Evolutionary conservation across 768 basidiomycete genomes (phyloP).

Genomic region (Leccinum ochraceum): DNA sequence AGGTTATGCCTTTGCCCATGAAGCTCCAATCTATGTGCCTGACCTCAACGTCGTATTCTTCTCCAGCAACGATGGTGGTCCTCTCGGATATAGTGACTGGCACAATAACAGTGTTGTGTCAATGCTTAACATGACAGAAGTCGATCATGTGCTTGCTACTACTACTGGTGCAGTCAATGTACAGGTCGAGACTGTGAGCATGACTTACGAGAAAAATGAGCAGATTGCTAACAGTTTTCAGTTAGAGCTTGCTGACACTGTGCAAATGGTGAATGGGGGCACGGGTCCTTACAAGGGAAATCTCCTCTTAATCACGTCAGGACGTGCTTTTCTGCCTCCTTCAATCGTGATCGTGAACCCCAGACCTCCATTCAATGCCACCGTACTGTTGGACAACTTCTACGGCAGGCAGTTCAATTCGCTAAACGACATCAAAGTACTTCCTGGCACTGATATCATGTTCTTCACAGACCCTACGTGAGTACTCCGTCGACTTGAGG

Average conservation of each 20-base stretch:
- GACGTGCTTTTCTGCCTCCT: slow-evolving; percentile 63
- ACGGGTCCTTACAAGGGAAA: slow-evolving; percentile 62
- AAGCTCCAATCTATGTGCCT: slow-evolving; percentile 69
- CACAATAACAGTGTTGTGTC: slow-evolving; percentile 64
- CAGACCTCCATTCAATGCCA: slow-evolving; percentile 60
- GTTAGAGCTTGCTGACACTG: slow-evolving; percentile 57
- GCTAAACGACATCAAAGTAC: slow-evolving; percentile 75
- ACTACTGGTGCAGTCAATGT: slow-evolving; percentile 44
- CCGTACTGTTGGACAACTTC: slow-evolving; percentile 74
- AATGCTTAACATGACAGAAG: slow-evolving; percentile 60
- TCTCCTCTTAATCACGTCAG: slow-evolving; percentile 63
- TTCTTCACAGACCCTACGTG: slow-evolving; percentile 79
- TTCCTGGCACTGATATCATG: slow-evolving; percentile 62
- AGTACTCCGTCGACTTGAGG: slow-evolving; percentile 22
- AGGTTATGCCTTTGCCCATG: slow-evolving; percentile 74
- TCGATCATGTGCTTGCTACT: slow-evolving; percentile 45
- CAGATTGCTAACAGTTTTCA: slow-evolving; percentile 25
- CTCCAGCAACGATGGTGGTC: slow-evolving; percentile 66
- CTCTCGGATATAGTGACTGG: slow-evolving; percentile 62
- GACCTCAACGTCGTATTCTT: slow-evolving; percentile 72
- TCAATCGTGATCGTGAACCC: slow-evolving; percentile 69
- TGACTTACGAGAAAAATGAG: neutral
- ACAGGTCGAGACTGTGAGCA: slow-evolving; percentile 43
- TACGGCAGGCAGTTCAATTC: slow-evolving; percentile 84
- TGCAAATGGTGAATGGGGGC: slow-evolving; percentile 74